phyloP scores from a whole-genome alignment of 2,329 filamentous ascomycete species.

The Sporothrix humicola region DNA sequence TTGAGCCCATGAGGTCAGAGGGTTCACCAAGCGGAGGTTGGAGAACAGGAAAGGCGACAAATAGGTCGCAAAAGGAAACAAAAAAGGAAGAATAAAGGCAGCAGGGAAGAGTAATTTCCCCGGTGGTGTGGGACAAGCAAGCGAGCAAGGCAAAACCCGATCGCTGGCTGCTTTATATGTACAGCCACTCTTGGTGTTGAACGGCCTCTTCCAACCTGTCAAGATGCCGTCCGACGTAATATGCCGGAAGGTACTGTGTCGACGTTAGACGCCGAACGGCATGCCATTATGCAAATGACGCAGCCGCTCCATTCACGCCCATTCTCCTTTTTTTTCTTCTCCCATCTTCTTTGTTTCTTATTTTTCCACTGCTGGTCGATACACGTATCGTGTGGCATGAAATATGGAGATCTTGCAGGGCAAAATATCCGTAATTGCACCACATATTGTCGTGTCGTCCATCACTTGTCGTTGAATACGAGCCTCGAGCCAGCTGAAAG shows the following conservation, averaged over 20 bases:
- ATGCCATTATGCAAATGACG: neutral
- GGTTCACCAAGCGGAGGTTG: neutral
- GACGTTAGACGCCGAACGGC: neutral
- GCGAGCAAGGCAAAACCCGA: constrained; percentile 1
- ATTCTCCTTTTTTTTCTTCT: neutral
- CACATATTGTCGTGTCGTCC: neutral
- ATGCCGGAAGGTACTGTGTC: neutral
- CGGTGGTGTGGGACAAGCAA: neutral
- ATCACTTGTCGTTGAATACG: neutral
- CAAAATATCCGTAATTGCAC: constrained; percentile 6
- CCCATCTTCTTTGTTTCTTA: neutral
- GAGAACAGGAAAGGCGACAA: neutral
- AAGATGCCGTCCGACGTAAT: neutral
- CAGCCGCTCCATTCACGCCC: neutral
- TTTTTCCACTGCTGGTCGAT: neutral
- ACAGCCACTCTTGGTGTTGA: neutral
- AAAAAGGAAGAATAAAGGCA: neutral
- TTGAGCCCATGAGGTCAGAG: constrained; percentile 4
- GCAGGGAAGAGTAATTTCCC: constrained; percentile 2
- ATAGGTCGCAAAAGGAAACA: neutral
- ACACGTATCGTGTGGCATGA: neutral
- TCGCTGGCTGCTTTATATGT: neutral
- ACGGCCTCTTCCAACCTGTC: neutral
- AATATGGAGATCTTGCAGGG: constrained; percentile 12
- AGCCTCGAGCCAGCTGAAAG: neutral